Base-by-base conservation (phyloP, 768 basidiomycete species). In the Pleurotus salmoneostramineus region DNA sequence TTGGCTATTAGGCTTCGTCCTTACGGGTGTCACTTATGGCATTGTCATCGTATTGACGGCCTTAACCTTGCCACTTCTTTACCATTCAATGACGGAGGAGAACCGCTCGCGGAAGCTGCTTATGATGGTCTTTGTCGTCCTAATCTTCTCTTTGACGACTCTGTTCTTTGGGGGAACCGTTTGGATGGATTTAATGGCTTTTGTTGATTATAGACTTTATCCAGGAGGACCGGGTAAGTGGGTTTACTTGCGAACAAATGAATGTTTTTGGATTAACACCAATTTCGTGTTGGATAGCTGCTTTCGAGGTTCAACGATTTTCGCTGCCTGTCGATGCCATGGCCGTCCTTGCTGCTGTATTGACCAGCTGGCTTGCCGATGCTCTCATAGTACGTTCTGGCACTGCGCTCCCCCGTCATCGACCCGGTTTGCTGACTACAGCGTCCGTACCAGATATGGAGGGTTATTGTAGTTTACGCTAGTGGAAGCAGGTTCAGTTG, bases 161-260 rank as follows among this genome's bases (percentile, higher is more conserved):
- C 40, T 66, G 8, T 66, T 62, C 54, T 59, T 62, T 1, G 64
- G 47, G 5, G 56, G 51, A 4, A 46, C 60, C 8, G 12, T 59
- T 1, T 32, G 60, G 11, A 64, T 71, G 36, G 63, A 63, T 0
- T 68, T 69, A 33, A 60, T 69, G 55, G 61, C 64, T 0, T 73
- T 73, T 52, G 64, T 73, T 43, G 65, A 73, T 51, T 50, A 65
- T 50, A 66, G 72, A 5, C 61, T 70, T 45, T 72, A 64, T 34
- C 66, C 66, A 0, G 69, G 69, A 0, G 72, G 72, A n/a, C 71
- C 72, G 3, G 65, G 45, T 6, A 62, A 58, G 7, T 73, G 10
- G 10, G n/a, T n/a, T 10, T n/a, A 27, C 21, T 27, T 27, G 21
- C 21, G 21, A 27, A 3, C 21, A 27, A 27, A 27, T 27, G 21